Base-by-base conservation (phyloP, 768 basidiomycete genomes). In the Pisolithus sp. region DNA sequence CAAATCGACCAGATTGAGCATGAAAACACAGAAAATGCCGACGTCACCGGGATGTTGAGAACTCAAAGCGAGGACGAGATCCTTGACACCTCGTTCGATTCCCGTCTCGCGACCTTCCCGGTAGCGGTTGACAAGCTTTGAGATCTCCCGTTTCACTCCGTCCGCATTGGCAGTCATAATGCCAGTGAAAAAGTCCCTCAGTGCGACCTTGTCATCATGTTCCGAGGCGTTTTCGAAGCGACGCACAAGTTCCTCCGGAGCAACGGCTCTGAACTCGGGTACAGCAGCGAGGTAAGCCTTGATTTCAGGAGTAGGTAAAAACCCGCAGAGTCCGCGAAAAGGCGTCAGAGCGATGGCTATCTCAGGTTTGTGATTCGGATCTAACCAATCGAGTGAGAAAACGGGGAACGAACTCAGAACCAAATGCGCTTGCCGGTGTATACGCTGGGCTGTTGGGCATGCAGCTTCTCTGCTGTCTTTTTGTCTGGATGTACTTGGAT, bases 351-450 rank as follows among this genome's bases (percentile, higher is more conserved):
- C 96, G 36, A 99, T 77, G n/a, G 94, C 93, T 91, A 99, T 95
- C 67, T 99, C 96, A 2, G 96, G 96, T 69, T 99, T 99, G 62
- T 99, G 96, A 64, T 98, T 98, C 5, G 83, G 80, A 67, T 99
- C 96, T 90, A 55, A 37, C 36, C 31, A 21, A 31, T n/a, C 34
- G 15, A 48, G 55, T 63, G 21, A 57, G 52, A 57, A 21, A 21
- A 9, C 18, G 24, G n/a, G 12, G 39, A 40, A 40, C 12, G 0
- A 18, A 18, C 31, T 46, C 38, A 21, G 23, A 17, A 20, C 43
- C 18, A 20, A 52, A 24, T 28, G 26, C 12, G 63, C 76, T 52
- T 59, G 89, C 93, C 94, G 73, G 93, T 96, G 74, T 99, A 99
- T 44, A 96, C 78, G 46, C 89, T 78, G 2, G 91, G 91, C 47